Conservation (phyloP, 2,329 filamentous ascomycete species). For the Penicillium concentricum region DNA sequence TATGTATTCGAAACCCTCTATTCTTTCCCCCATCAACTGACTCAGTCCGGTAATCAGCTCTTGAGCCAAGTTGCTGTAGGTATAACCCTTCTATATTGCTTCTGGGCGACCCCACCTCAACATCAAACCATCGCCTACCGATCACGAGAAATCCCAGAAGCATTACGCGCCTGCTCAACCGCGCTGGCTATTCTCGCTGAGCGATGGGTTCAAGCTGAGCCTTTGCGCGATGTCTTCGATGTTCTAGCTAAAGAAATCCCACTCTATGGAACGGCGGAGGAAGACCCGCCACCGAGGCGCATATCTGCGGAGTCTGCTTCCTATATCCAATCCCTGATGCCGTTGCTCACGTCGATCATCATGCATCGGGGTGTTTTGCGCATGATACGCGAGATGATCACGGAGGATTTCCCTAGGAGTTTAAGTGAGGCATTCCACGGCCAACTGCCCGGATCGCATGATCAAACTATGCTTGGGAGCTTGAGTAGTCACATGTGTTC, state of each 20-base stretch:
- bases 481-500: conserved; percentile 6
- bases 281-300: neutral
- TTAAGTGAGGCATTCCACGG: neutral
- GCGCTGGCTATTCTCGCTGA: conserved; percentile 15
- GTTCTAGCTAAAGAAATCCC: conserved; percentile 9
- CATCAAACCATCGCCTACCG: conserved; percentile 4
- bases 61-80: conserved; percentile 17
- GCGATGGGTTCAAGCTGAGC: conserved; percentile 16
- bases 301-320: conserved; percentile 6
- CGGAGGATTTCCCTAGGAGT: conserved; percentile 11
- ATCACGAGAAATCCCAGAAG: conserved; percentile 5
- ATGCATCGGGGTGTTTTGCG: conserved; percentile 14
- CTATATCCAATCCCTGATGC: conserved; percentile 4
- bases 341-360: conserved; percentile 5
- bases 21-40: neutral
- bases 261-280: neutral
- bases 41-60: conserved; percentile 3
- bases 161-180: conserved; percentile 17
- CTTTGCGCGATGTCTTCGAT: conserved; percentile 17
- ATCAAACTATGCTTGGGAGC: neutral
- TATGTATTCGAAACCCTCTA: neutral
- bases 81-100: conserved; percentile 17
- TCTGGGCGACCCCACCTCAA: conserved; percentile 15
- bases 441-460: neutral
- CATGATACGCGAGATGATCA: conserved; percentile 13